Conservation (phyloP, 2,329 filamentous ascomycete species). For the Pseudohalonectria lignicola region DNA sequence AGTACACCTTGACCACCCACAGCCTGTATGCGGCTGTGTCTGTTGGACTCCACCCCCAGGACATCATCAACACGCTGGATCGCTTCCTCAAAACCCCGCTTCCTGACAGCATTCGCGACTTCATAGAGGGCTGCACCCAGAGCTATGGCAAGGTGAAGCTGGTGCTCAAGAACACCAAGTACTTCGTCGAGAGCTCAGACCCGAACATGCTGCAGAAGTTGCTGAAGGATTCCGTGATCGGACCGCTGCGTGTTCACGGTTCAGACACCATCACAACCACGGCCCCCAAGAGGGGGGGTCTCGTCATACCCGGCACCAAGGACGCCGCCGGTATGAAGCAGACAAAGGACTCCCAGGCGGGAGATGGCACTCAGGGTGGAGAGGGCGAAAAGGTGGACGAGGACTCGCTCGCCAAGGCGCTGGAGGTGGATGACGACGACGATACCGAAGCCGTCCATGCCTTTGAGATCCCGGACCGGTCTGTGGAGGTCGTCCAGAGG, state of each 20-base stretch:
- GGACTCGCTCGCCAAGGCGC: neutral
- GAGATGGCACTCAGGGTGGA: constrained; percentile 29
- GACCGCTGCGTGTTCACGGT: constrained; percentile 60
- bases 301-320: constrained; percentile 91
- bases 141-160: constrained; percentile 95
- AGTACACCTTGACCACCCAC: constrained; percentile 85
- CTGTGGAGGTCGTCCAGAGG: constrained; percentile 80
- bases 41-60: constrained; percentile 77
- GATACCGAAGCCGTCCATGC: constrained; percentile 81
- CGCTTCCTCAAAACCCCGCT: constrained; percentile 81
- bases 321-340: constrained; percentile 82
- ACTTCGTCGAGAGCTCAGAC: constrained; percentile 88
- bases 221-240: constrained; percentile 76
- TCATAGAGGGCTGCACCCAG: constrained; percentile 69
- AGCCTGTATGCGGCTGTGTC: constrained; percentile 93
- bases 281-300: constrained; percentile 73
- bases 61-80: constrained; percentile 84
- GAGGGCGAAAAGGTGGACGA: constrained; percentile 5
- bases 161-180: constrained; percentile 87
- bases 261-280: constrained; percentile 60
- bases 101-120: constrained; percentile 67
- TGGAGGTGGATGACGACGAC: constrained; percentile 62
- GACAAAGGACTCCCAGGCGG: no score
- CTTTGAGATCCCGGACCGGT: constrained; percentile 77
- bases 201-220: constrained; percentile 75